Percentiles rank a stretch among this genome's conserved stretches.
Evolutionary conservation across 768 basidiomycete genomes (phyloP).

Genomic region (Auricularia heimuer): DNA sequence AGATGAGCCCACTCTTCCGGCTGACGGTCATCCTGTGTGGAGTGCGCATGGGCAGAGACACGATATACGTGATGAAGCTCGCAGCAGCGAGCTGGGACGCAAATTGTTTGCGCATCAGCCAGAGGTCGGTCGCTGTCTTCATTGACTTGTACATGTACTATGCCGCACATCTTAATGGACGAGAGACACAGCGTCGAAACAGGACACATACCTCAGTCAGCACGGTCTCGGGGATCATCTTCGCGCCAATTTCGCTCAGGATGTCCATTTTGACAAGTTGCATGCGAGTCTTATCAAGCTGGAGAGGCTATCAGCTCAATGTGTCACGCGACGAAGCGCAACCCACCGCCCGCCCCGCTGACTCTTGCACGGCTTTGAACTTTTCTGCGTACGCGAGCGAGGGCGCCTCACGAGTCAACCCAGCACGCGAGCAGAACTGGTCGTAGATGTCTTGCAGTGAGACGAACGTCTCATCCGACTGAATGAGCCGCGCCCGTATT

Average conservation of each 20-base stretch:
- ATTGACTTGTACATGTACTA: slow-evolving; percentile 91
- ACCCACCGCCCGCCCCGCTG: slow-evolving; percentile 3
- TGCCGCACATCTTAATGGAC: background rate
- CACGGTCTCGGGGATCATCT: slow-evolving; percentile 85
- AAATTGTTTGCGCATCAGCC: slow-evolving; percentile 97
- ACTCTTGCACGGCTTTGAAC: slow-evolving; percentile 43
- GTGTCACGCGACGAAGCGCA: background rate
- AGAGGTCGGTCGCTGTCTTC: slow-evolving; percentile 73
- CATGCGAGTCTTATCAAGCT: slow-evolving; percentile 43
- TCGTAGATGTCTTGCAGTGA: slow-evolving; percentile 92
- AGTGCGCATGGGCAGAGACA: slow-evolving; percentile 73
- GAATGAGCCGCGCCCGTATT: slow-evolving; percentile 61
- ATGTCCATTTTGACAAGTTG: slow-evolving; percentile 73
- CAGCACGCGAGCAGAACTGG: slow-evolving; percentile 64
- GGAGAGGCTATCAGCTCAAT: background rate
- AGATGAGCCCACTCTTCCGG: slow-evolving; percentile 78
- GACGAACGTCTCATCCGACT: slow-evolving; percentile 86
- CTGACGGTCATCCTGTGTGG: slow-evolving; percentile 85
- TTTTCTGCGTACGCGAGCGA: slow-evolving; percentile 81
- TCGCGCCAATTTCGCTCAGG: slow-evolving; percentile 76
- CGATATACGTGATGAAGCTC: slow-evolving; percentile 86
- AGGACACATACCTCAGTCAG: slow-evolving; percentile 56
- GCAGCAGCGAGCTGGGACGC: slow-evolving; percentile 78
- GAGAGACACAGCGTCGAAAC: background rate
- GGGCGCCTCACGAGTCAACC: slow-evolving; percentile 80